Conservation (phyloP, 2,329 filamentous ascomycete genomes). For the Ceratocystis harringtonii region DNA sequence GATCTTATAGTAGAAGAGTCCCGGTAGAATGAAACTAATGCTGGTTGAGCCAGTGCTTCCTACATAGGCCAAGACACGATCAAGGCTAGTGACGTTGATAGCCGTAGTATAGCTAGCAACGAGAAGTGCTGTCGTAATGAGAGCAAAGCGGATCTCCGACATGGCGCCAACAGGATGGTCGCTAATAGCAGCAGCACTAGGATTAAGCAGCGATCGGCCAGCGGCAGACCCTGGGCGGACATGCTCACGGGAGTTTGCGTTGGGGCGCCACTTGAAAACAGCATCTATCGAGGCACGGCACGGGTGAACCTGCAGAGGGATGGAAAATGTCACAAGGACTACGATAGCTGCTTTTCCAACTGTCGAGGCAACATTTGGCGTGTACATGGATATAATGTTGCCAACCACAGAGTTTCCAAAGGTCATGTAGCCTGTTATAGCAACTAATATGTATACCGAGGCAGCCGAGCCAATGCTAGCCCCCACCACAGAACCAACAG, state of each 20-base stretch:
- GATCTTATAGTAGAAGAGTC: conserved; percentile 97
- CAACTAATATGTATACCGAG: conserved; percentile 74
- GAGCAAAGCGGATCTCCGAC: conserved; percentile 71
- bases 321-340: conserved; percentile 87
- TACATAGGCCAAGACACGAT: conserved; percentile 86
- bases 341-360: conserved; percentile 93
- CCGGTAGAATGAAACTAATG: conserved; percentile 92
- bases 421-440: conserved; percentile 87
- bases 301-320: conserved; percentile 88
- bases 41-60: conserved; percentile 87
- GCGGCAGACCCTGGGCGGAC: conserved; percentile 29
- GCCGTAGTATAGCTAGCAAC: conserved; percentile 74
- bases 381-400: conserved; percentile 89
- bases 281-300: conserved; percentile 92
- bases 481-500: conserved; percentile 62
- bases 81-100: conserved; percentile 78
- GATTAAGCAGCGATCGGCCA: conserved; percentile 31
- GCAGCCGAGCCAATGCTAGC: conserved; percentile 83
- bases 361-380: conserved; percentile 65
- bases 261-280: conserved; percentile 80
- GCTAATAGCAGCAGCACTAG: conserved; percentile 28
- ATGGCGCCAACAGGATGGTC: conserved; percentile 27
- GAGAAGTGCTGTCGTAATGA: conserved; percentile 76
- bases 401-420: conserved; percentile 81
- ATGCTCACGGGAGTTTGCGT: conserved; percentile 23